phyloP scores from a whole-genome alignment of 805 yeast genomes.

The Wickerhamomyces alni region DNA sequence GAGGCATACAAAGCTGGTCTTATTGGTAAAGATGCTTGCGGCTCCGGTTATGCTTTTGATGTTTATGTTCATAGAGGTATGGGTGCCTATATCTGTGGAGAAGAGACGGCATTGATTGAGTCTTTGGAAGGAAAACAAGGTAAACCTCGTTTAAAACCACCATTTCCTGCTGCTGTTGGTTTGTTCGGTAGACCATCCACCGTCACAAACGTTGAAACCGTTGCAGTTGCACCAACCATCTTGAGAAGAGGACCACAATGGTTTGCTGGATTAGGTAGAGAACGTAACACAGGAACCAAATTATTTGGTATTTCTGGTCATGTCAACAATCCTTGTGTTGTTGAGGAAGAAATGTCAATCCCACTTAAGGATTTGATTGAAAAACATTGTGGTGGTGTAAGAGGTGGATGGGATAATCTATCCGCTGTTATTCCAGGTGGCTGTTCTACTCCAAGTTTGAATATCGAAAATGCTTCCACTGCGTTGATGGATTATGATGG shows the following conservation, averaged over 20 bases:
- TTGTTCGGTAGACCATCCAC: constrained; percentile 88
- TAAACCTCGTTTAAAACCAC: constrained; percentile 90
- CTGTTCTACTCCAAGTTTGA: constrained; percentile 78
- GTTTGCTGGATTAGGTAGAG: constrained; percentile 82
- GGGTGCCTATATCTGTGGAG: constrained; percentile 93
- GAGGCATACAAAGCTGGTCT: constrained; percentile 81
- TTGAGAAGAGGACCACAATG: constrained; percentile 85
- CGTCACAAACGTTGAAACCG: constrained; percentile 88
- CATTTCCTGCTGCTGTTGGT: constrained; percentile 93
- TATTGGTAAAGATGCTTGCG: constrained; percentile 82
- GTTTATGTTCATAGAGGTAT: constrained; percentile 84
- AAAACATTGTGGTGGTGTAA: constrained; percentile 85
- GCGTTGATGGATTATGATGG: constrained; percentile 88
- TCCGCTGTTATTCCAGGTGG: constrained; percentile 90
- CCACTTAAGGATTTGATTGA: constrained; percentile 79
- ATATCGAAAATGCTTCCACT: constrained; percentile 57
- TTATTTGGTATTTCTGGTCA: constrained; percentile 85
- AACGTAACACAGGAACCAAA: constrained; percentile 79
- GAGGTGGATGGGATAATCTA: constrained; percentile 91
- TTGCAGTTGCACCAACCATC: constrained; percentile 85
- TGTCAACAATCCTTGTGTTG: constrained; percentile 88
- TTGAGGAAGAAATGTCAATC: constrained; percentile 91
- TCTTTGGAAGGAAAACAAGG: constrained; percentile 91
- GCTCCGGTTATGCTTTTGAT: constrained; percentile 80
- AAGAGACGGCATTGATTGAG: constrained; percentile 86